phyloP scores from a whole-genome alignment of 257 asterid species.

The Pogostemon cablin region DNA sequence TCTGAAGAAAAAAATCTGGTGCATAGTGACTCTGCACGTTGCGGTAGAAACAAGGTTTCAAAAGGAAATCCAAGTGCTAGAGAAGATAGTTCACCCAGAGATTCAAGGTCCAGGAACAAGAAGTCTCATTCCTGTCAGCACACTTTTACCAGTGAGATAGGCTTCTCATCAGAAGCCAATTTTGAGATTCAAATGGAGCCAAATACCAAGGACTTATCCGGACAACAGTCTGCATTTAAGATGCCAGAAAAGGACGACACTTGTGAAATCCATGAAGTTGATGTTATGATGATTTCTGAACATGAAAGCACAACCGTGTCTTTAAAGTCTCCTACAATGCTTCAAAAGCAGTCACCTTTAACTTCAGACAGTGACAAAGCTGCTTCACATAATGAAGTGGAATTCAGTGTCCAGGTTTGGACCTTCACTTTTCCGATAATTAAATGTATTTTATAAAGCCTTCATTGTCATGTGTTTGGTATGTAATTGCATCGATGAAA shows the following conservation, averaged over 20 bases:
- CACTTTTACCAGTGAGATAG: constrained; percentile 34
- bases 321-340: constrained; percentile 40
- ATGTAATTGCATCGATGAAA: too few species aligned
- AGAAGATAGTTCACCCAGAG: constrained; percentile 42
- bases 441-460: not conserved
- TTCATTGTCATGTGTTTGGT: not conserved
- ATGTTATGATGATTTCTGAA: constrained; percentile 40
- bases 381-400: constrained; percentile 40
- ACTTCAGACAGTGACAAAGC: constrained; percentile 28
- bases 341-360: constrained; percentile 37
- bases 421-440: constrained; percentile 24
- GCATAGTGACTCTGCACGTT: constrained; percentile 36
- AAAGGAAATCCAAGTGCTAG: constrained; percentile 44
- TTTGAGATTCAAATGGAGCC: constrained; percentile 49
- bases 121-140: constrained; percentile 43
- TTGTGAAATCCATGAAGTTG: constrained; percentile 37
- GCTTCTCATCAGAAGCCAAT: constrained; percentile 46
- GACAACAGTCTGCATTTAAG: constrained; percentile 37
- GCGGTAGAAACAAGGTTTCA: constrained; percentile 46
- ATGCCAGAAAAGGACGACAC: constrained; percentile 35
- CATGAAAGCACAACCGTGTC: constrained; percentile 41
- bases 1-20: constrained; percentile 36
- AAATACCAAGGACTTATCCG: constrained; percentile 42
- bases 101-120: constrained; percentile 46
- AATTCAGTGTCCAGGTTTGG: constrained; percentile 54